Conservation (phyloP, 176 grass and related monocot genomes). For the Typha latifolia region DNA sequence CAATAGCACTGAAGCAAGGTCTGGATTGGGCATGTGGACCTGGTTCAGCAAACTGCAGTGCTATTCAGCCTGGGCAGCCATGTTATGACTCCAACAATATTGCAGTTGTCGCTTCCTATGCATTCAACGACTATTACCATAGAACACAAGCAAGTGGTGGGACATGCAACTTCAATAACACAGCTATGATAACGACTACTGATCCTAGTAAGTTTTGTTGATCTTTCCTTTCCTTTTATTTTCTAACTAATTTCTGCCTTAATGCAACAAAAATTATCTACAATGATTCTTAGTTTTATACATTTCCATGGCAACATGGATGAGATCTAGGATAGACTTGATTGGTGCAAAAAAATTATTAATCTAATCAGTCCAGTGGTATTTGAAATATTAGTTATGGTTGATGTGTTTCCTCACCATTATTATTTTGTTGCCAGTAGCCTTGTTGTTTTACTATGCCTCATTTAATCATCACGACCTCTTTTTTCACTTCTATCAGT, state of each 20-base stretch:
- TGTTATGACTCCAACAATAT: conserved; percentile 86
- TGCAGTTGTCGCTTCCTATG: conserved; percentile 76
- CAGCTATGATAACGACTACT: conserved; percentile 63
- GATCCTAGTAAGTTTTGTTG: conserved; percentile 77
- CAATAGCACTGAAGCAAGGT: conserved; percentile 64
- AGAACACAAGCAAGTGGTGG: conserved; percentile 81
- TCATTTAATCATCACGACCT: too few species aligned
- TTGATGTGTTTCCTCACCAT: too few species aligned
- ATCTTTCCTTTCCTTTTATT: conserved; percentile 3
- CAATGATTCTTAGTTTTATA: neutral
- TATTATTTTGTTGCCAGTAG: too few species aligned
- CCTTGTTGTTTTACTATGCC: too few species aligned
- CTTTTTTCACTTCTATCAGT: too few species aligned
- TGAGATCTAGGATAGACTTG: neutral
- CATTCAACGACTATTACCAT: conserved; percentile 95
- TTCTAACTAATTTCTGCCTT: conserved; percentile 2
- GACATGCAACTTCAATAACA: conserved; percentile 88
- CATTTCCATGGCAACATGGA: neutral
- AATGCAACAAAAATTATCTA: neutral
- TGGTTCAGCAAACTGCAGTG: conserved; percentile 89
- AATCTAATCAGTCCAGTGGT: neutral
- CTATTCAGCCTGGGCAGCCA: conserved; percentile 69
- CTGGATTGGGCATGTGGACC: conserved; percentile 99
- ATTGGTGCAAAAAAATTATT: too few species aligned
- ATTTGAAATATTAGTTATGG: too few species aligned